Evolutionary conservation across 2,329 filamentous ascomycete genomes (phyloP).

Genomic region (Emydomyces testavorans): DNA sequence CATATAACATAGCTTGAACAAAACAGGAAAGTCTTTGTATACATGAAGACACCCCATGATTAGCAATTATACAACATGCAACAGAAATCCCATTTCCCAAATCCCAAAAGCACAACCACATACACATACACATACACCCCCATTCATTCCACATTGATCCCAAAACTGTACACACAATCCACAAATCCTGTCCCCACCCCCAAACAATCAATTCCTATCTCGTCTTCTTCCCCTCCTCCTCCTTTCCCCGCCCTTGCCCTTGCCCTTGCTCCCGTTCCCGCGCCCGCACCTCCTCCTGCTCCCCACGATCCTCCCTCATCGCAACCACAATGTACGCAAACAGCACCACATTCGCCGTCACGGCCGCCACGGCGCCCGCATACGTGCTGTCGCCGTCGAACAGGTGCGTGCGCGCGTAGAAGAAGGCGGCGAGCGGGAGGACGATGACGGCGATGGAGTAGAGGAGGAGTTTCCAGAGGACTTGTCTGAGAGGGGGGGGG

Average conservation of each 20-base stretch:
- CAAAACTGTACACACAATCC: not conserved
- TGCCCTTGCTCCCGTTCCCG: too few species aligned
- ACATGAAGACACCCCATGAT: too few species aligned
- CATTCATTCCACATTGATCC: not conserved
- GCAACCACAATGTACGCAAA: slow-evolving; percentile 86
- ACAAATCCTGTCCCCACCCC: not conserved
- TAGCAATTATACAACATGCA: too few species aligned
- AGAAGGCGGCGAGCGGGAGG: slow-evolving; percentile 80
- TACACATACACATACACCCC: too few species aligned
- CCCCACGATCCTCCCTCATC: slow-evolving; percentile 74
- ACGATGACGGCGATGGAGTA: slow-evolving; percentile 90
- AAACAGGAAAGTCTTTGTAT: too few species aligned
- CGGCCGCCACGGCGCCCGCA: slow-evolving; percentile 70
- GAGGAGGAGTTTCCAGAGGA: slow-evolving; percentile 78
- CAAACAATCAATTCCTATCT: too few species aligned
- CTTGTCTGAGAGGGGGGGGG: slow-evolving; percentile 45
- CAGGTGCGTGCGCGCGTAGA: slow-evolving; percentile 59
- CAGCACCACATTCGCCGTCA: slow-evolving; percentile 84
- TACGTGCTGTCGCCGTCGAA: slow-evolving; percentile 80
- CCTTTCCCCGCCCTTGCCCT: too few species aligned
- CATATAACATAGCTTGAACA: too few species aligned
- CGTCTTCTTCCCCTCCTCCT: slow-evolving; percentile 7
- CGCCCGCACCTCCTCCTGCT: slow-evolving; percentile 53
- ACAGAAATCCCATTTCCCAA: too few species aligned
- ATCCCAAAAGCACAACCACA: too few species aligned